Percentiles rank a stretch among this genome's conserved stretches.
phyloP scores from a whole-genome alignment of 1,284 basidiomycete species.

The Fomitopsis pinicola region DNA sequence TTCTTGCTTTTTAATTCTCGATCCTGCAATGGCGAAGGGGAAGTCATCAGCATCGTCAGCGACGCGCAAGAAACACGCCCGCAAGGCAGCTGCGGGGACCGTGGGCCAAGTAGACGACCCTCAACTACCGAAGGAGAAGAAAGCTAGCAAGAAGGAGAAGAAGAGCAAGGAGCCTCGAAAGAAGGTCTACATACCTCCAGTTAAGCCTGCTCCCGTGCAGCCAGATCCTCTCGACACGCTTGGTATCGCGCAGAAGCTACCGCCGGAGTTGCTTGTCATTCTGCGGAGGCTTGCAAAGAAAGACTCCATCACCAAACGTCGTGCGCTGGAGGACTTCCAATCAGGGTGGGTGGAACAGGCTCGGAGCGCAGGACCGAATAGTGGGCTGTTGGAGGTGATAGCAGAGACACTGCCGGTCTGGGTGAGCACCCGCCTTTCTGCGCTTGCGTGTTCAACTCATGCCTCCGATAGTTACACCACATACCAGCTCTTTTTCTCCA shows the following conservation, averaged over 20 bases:
- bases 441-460: neutral
- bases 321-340: constrained; percentile 85
- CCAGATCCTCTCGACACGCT: constrained; percentile 91
- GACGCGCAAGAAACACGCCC: constrained; percentile 84
- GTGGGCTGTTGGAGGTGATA: constrained; percentile 44
- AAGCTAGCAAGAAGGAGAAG: constrained; percentile 42
- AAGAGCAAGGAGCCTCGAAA: constrained; percentile 63
- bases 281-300: constrained; percentile 87
- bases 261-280: constrained; percentile 82
- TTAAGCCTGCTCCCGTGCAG: constrained; percentile 79
- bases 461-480: constrained; percentile 71
- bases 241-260: constrained; percentile 73
- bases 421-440: constrained; percentile 49
- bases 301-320: constrained; percentile 82
- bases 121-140: constrained; percentile 39
- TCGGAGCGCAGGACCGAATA: constrained; percentile 35
- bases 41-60: constrained; percentile 76
- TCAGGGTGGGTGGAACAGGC: constrained; percentile 62
- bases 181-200: constrained; percentile 83
- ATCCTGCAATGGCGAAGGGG: constrained; percentile 39
- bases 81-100: constrained; percentile 42
- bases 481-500: constrained; percentile 79
- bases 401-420: constrained; percentile 80
- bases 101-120: constrained; percentile 24
- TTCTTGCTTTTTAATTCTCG: too few relatives aligned